phyloP scores from a whole-genome alignment of 2,329 filamentous ascomycete species.

The Exophiala calicioides region DNA sequence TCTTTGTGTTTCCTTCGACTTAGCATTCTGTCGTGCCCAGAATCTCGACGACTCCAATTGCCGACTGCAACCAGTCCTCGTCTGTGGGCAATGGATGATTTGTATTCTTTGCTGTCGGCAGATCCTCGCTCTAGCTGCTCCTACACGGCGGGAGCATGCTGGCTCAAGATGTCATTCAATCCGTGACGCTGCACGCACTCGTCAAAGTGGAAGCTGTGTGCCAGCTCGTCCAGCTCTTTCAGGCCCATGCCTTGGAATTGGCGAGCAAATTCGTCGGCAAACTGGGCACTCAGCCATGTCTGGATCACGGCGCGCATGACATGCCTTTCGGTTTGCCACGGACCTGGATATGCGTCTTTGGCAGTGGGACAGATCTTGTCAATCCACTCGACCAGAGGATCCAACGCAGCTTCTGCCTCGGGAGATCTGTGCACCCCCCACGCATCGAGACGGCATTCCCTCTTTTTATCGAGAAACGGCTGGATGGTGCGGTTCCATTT shows the following conservation, averaged over 20 bases:
- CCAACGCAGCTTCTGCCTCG: slow-evolving; percentile 48
- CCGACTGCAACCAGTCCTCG: too few relatives aligned
- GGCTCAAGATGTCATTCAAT: slow-evolving; percentile 53
- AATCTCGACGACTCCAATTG: too few relatives aligned
- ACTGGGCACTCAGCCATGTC: slow-evolving; percentile 52
- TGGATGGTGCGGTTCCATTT: slow-evolving; percentile 52
- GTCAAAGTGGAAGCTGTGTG: slow-evolving; percentile 56
- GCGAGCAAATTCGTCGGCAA: slow-evolving; percentile 57
- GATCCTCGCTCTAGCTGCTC: too few relatives aligned
- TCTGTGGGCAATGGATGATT: too few relatives aligned
- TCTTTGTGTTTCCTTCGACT: too few relatives aligned
- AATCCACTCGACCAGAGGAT: slow-evolving; percentile 49
- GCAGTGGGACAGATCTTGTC: slow-evolving; percentile 47
- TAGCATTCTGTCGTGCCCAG: too few relatives aligned
- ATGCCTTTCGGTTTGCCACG: slow-evolving; percentile 55
- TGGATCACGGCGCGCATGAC: slow-evolving; percentile 49
- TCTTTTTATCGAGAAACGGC: slow-evolving; percentile 60
- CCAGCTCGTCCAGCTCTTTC: slow-evolving; percentile 57
- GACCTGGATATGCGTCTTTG: slow-evolving; percentile 46
- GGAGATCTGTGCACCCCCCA: slow-evolving; percentile 51
- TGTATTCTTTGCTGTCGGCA: too few relatives aligned
- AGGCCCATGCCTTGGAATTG: slow-evolving; percentile 54
- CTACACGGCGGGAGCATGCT: slow-evolving; percentile 47
- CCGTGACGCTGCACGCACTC: slow-evolving; percentile 54
- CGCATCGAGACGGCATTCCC: slow-evolving; percentile 54